These are phyloP conservation scores for Elsinoe necatrix DNA, from an alignment of 2,329 filamentous ascomycete species.

Conservation along the genomic window DNA sequence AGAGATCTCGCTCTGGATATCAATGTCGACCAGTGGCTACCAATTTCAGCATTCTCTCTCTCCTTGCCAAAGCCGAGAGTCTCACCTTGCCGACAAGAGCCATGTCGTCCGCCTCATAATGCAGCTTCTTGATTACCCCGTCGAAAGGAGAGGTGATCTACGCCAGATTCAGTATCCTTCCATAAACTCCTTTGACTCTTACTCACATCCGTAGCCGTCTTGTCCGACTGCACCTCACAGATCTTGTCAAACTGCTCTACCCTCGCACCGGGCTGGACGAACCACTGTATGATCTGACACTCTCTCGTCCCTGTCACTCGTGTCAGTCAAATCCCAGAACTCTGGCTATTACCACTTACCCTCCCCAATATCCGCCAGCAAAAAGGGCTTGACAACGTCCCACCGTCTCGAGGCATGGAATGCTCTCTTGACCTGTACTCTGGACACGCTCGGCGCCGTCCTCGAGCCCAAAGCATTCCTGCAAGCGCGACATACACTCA, in stretches of 20 bases:
- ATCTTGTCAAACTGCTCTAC: constrained; percentile 97
- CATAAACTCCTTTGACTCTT: not conserved
- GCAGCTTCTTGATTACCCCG: constrained; percentile 88
- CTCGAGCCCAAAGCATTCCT: not conserved
- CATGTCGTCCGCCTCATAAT: constrained; percentile 95
- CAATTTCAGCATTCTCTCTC: not conserved
- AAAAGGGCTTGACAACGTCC: constrained; percentile 62
- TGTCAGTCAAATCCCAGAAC: constrained; percentile 17
- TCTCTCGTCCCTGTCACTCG: constrained; percentile 77
- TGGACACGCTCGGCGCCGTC: not conserved
- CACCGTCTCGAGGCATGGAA: constrained; percentile 25
- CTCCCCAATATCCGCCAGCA: constrained; percentile 80
- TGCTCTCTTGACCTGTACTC: constrained; percentile 14
- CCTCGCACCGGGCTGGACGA: constrained; percentile 87
- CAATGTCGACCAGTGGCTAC: constrained; percentile 84
- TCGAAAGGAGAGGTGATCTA: constrained; percentile 93
- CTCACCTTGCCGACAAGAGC: constrained; percentile 75
- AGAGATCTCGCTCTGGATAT: constrained; percentile 71
- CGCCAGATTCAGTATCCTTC: constrained; percentile 19
- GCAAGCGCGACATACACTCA: constrained; percentile 14
- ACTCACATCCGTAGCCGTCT: constrained; percentile 59
- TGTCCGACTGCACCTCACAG: constrained; percentile 97
- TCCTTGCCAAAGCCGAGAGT: not conserved
- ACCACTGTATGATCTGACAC: constrained; percentile 99
- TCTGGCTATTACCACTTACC: constrained; percentile 40